Evolutionary conservation across 306 rosid species (phyloP), one percentile per base, ranked within the genome.

Genomic region (Sicyos baderoa): DNA sequence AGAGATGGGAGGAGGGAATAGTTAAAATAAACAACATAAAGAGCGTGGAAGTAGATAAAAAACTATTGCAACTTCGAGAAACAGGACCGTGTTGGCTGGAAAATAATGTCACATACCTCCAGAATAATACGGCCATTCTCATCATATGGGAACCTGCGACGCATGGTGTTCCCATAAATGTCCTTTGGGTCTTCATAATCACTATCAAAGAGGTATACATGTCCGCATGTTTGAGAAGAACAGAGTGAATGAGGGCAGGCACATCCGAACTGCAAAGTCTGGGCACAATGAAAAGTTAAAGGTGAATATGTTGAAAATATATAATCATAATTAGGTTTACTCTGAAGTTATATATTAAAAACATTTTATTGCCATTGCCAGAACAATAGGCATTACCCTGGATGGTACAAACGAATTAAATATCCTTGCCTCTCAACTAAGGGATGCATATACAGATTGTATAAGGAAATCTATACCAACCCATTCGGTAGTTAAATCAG

Each of bases 111-210:
- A 47, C 37, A 13, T 80, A 94, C 99, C 97, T 94, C 99, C 80
- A 94, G 78, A 71, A 94, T 84, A 56, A 94, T 81, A 50, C 97
- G 87, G 50, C 97, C 91, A 32, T 82, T 86, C 72, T 80, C 91
- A 77, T 94, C 95, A 76, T 90, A 94, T 42, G 99, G 97, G 77
- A 88, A 94, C 85, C 99, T 86, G 49, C 94, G 95, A 29, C 74
- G 76, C 91, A 94, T 88, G 79, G 96, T 81, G 76, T 88, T 88
- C 76, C 96, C 97, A 25, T 79, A 75, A 76, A 88, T 84, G 79
- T 94, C 99, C 72, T 79, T 90, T 70, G 99, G 96, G 77, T 94
- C 97, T 74, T 85, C 96, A 61, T 85, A 94, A 84, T 94, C 99
- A 74, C 74, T 85, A 74, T 86, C 86, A 74, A 94, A 94, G 61